phyloP scores from a whole-genome alignment of 2,329 filamentous ascomycete genomes.

The Pseudocercospora fijiensis region DNA sequence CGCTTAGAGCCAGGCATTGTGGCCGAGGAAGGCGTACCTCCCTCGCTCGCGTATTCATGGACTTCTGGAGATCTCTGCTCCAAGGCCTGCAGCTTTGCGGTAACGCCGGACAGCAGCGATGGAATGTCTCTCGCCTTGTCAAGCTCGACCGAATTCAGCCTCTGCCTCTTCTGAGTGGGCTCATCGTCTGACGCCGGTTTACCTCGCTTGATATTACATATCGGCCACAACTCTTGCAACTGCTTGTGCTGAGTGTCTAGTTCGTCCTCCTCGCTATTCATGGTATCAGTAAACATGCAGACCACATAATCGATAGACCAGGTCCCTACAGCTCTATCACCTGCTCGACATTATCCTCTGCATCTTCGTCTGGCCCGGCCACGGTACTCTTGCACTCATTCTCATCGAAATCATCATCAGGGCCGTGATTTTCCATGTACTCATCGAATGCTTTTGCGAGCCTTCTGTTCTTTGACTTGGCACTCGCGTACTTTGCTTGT shows the following conservation, averaged over 20 bases:
- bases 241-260: slow-evolving; percentile 5
- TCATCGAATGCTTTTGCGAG: slow-evolving; percentile 3
- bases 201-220: background rate
- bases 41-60: background rate
- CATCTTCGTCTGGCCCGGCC: background rate
- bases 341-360: background rate
- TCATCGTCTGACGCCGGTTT: background rate
- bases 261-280: background rate
- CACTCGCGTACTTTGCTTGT: background rate
- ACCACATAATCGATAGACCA: background rate
- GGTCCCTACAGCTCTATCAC: background rate
- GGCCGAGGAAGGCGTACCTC: background rate
- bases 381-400: background rate
- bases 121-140: background rate
- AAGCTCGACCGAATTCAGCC: background rate
- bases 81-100: background rate
- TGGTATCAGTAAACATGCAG: background rate
- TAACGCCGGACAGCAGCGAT: background rate
- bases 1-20: background rate
- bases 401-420: background rate
- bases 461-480: background rate
- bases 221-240: slow-evolving; percentile 7
- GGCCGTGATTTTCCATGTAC: slow-evolving; percentile 1
- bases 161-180: background rate
- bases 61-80: background rate